phyloP scores from a whole-genome alignment of 768 basidiomycete genomes.

The Pisolithus orientalis region DNA sequence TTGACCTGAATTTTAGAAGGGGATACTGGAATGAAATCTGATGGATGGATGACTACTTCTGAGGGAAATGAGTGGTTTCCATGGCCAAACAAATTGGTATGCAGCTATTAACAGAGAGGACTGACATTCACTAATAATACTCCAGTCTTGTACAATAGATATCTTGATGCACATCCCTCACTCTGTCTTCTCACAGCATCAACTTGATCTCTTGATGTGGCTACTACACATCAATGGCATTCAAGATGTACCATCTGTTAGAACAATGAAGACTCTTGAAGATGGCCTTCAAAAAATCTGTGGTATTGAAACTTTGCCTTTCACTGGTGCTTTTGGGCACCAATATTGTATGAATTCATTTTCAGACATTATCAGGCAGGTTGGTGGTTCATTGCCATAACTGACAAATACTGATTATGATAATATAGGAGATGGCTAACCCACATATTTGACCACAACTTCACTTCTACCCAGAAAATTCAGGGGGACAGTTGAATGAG shows the following conservation, averaged over 20 bases:
- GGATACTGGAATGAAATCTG: background rate
- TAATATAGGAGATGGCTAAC: conserved; percentile 32
- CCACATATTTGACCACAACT: conserved; percentile 27
- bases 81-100: background rate
- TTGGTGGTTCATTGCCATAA: conserved; percentile 1
- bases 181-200: conserved; percentile 25
- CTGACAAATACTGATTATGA: background rate
- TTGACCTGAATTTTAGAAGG: background rate
- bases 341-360: conserved; percentile 28
- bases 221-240: conserved; percentile 17
- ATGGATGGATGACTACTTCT: background rate
- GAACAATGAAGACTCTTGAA: background rate
- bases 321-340: conserved; percentile 26
- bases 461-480: conserved; percentile 30
- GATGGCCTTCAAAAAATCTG: background rate
- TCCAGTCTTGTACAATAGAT: conserved; percentile 25
- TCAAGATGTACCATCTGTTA: conserved; percentile 15
- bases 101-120: background rate
- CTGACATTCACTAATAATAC: background rate
- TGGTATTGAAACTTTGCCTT: background rate
- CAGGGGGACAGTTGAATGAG: conserved; percentile 13
- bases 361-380: conserved; percentile 27
- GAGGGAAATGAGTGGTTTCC: background rate
- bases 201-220: conserved; percentile 26
- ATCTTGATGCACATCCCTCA: conserved; percentile 27